Conservation (phyloP, 2,329 filamentous ascomycete genomes). For the Penicillium sp. region DNA sequence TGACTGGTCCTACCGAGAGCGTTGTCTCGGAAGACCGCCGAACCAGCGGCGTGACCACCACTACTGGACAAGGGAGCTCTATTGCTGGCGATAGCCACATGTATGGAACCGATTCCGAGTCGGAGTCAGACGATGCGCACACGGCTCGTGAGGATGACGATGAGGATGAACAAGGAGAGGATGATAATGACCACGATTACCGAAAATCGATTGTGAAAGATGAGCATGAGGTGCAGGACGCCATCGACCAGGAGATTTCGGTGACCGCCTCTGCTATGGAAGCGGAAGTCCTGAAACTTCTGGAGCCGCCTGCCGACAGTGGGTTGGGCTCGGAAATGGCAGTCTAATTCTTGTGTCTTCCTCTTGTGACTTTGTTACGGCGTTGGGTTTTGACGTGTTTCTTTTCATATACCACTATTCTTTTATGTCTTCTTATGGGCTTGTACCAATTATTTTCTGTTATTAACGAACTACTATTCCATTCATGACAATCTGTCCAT, state of each 20-base stretch:
- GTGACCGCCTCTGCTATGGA: conserved; percentile 18
- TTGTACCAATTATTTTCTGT: conserved; percentile 19
- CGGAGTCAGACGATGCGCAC: conserved; percentile 18
- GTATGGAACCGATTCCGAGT: conserved; percentile 18
- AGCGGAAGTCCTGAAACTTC: conserved; percentile 27
- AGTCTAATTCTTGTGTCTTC: conserved; percentile 7
- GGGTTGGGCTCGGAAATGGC: conserved; percentile 31
- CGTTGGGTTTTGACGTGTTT: conserved; percentile 16
- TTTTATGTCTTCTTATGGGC: conserved; percentile 10
- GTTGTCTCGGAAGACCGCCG: conserved; percentile 39
- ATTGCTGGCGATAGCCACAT: conserved; percentile 16
- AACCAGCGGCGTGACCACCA: conserved; percentile 42
- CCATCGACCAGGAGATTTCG: conserved; percentile 8
- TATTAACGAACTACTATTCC: conserved; percentile 14
- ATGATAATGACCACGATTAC: conserved; percentile 11
- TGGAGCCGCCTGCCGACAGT: conserved; percentile 31
- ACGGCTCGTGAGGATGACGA: conserved; percentile 20
- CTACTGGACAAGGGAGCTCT: conserved; percentile 31
- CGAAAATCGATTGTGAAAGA: conserved; percentile 8
- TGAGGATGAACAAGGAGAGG: conserved; percentile 15
- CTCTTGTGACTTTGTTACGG: conserved; percentile 6
- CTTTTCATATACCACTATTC: conserved; percentile 27
- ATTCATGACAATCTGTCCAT: not conserved
- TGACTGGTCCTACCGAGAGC: conserved; percentile 39
- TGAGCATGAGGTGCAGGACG: conserved; percentile 16